Evolutionary conservation across 169 alveolate species (phyloP).

Genomic region (Haemoproteus tartakovskyi): DNA sequence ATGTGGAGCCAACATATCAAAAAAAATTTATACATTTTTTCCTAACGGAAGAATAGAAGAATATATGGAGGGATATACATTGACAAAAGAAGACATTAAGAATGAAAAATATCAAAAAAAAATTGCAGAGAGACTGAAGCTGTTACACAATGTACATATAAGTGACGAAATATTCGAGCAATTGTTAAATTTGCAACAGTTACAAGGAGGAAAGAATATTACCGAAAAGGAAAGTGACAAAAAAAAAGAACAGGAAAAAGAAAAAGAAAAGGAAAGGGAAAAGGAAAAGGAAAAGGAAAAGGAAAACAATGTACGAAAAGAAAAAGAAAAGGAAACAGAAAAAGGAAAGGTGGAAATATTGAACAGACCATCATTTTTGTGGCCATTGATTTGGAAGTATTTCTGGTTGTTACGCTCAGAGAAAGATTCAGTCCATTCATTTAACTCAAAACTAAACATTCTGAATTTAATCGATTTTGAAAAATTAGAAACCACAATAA

Average conservation of each 20-base stretch:
- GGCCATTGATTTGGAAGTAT: conserved; percentile 76
- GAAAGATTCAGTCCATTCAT: not conserved
- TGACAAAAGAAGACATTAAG: conserved; percentile 70
- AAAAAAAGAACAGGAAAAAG: not conserved
- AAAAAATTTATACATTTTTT: conserved; percentile 71
- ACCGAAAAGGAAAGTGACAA: not conserved
- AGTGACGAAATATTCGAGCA: conserved; percentile 53
- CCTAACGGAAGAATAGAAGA: conserved; percentile 77
- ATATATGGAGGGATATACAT: conserved; percentile 73
- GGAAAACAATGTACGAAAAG: no score
- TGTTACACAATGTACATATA: conserved; percentile 59
- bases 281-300: no score
- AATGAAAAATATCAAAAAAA: conserved; percentile 45
- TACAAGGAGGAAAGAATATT: not conserved
- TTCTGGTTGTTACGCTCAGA: conserved; percentile 44
- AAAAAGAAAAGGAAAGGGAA: no score
- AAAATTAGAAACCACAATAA: not conserved
- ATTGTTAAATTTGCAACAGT: conserved; percentile 31
- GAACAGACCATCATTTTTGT: conserved; percentile 66
- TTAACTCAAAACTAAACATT: conserved; percentile 18
- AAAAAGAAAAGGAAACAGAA: no score
- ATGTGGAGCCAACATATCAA: conserved; percentile 65
- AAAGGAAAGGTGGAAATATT: no score
- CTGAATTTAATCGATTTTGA: conserved; percentile 28
- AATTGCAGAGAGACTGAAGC: conserved; percentile 68